A percentile compares a stretch with the other conserved stretches of the same genome.
These are phyloP conservation scores for Imleria badia DNA, from an alignment of 768 basidiomycete genomes.

Conservation along the genomic window DNA sequence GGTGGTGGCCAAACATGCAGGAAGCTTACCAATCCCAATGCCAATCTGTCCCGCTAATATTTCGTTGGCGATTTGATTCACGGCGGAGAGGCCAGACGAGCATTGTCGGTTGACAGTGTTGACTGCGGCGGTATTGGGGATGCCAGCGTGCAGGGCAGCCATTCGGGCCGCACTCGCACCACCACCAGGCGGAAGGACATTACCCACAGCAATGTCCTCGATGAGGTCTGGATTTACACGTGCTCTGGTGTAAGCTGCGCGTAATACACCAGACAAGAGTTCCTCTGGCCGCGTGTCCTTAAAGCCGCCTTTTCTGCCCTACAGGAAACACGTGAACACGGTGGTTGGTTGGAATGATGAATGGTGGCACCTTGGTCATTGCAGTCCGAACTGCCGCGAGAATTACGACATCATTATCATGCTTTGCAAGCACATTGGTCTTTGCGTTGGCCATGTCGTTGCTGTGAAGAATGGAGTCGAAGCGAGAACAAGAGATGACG, in stretches of 20 bases:
- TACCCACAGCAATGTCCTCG: slow-evolving; percentile 84
- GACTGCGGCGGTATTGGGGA: slow-evolving; percentile 71
- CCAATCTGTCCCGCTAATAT: slow-evolving; percentile 81
- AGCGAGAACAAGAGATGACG: no score
- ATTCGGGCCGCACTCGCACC: slow-evolving; percentile 83
- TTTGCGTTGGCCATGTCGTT: slow-evolving; percentile 40
- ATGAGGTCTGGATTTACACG: slow-evolving; percentile 78
- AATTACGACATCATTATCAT: slow-evolving; percentile 88
- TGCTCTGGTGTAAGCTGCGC: slow-evolving; percentile 65
- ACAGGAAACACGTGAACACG: slow-evolving; percentile 7
- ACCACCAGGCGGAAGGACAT: slow-evolving; percentile 84
- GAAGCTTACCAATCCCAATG: slow-evolving; percentile 75
- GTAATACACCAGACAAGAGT: slow-evolving; percentile 73
- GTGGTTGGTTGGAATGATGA: neutral
- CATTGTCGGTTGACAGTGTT: slow-evolving; percentile 91
- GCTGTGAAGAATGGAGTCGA: neutral
- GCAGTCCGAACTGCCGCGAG: slow-evolving; percentile 87
- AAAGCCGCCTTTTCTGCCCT: slow-evolving; percentile 87
- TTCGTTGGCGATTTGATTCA: slow-evolving; percentile 79
- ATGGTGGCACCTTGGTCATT: slow-evolving; percentile 70
- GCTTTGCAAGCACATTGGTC: slow-evolving; percentile 63
- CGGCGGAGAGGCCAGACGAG: slow-evolving; percentile 80
- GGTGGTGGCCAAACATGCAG: neutral
- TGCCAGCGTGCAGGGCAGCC: slow-evolving; percentile 83
- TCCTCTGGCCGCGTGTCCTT: slow-evolving; percentile 88